Base-by-base conservation (phyloP, 768 basidiomycete species). In the Mycena sanguinolenta region DNA sequence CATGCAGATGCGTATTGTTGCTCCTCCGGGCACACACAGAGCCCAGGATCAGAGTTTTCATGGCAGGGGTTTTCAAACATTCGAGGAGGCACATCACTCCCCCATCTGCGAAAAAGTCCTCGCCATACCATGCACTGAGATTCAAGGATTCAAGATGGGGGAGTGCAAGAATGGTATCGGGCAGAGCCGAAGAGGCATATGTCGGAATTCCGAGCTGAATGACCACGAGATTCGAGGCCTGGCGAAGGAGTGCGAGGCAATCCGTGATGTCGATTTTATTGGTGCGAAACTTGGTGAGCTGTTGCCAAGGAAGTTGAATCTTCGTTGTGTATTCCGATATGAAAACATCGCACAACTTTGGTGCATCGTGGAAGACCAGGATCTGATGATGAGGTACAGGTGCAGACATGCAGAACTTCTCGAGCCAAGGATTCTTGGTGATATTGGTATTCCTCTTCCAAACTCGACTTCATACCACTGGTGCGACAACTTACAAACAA, bases 41-140 rank as follows among this genome's bases (percentile, higher is more conserved):
- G 14, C 14, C 6, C 5, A 66, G 53, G 10, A 27, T 30, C 23
- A 67, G 65, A 7, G 19, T 32, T 32, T 67, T 60, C 52, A 67
- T 19, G 19, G 58, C 36, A 19, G 65, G 65, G 17, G 58, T 19
- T 28, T 21, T 60, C 49, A 67, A 25, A 28, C 27, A 42, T 19
- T 58, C 12, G n/a, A 67, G 58, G 28, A 67, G 23, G n/a, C n/a
- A n/a, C n/a, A n/a, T n/a, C n/a, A n/a, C n/a, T n/a, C n/a, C n/a
- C n/a, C n/a, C n/a, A n/a, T n/a, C n/a, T n/a, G n/a, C n/a, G n/a
- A n/a, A n/a, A n/a, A n/a, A 19, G 12, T 21, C 50, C 53, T 53
- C 5, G 36, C 38, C 7, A 25, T 27, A 19, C 49, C 38, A 25
- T 9, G 0, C 10, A 16, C 0, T 9, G n/a, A 66, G 21, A 23